Base-by-base conservation (phyloP, 2,329 filamentous ascomycete genomes). In the Penicillium concentricum region DNA sequence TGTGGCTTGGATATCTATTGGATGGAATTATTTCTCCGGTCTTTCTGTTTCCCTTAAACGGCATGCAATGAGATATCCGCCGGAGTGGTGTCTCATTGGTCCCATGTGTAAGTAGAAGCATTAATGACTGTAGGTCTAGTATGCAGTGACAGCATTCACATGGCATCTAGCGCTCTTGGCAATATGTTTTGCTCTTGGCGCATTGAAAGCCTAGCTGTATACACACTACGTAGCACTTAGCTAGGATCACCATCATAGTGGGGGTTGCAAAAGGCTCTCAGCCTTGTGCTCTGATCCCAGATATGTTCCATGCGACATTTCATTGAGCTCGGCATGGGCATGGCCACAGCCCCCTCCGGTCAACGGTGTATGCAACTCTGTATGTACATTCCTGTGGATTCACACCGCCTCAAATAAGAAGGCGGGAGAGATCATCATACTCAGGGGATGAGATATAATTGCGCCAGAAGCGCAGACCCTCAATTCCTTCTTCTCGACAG, bases 391-490 rank as follows among this genome's bases (percentile, higher is more conserved):
- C 2, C 2, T 39, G 13, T 24, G 26, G 5, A 1, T 32, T 24
- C 24, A 32, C 8, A 20, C 12, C 7, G 16, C 41, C 32, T 56
- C 28, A 56, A n/a, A 56, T 56, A 28, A 20, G 5, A 56, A 56
- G 47, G 32, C 35, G 48, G 13, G 48, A 56, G 41, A 56, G 3
- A 41, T 45, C 42, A 20, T 41, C 41, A 52, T 34, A 42, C 13
- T 51, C 35, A 34, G 44, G 34, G 32, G 24, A 30, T 9, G 43
- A 54, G 42, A 81, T 64, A 57, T 72, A 83, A 69, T 99, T 99
- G 75, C 90, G 87, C 94, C 94, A 99, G 74, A 96, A 99, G 67
- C 88, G 88, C 45, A 96, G 79, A 0, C 94, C 94, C 72, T 97
- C 92, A 15, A 97, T 85, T 5, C 91, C 88, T 67, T 96, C 92